phyloP scores from a whole-genome alignment of 192 early-diverging fungal species.

The Coemansia sp. region DNA sequence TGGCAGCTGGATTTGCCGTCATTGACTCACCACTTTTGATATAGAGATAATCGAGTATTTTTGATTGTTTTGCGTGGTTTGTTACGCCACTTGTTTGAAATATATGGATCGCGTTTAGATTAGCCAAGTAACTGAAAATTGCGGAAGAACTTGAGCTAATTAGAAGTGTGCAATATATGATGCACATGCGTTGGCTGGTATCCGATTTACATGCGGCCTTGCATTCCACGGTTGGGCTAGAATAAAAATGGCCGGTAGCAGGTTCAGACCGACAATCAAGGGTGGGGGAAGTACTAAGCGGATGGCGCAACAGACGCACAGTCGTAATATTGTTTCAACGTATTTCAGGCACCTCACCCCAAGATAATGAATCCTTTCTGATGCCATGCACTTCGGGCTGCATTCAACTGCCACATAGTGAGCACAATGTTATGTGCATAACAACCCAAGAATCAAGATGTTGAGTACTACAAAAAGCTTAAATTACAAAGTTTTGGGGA shows the following conservation, averaged over 20 bases:
- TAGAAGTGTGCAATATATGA: not conserved
- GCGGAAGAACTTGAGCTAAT: not conserved
- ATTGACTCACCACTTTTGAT: conserved; percentile 82
- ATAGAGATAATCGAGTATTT: conserved; percentile 15
- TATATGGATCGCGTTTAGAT: not conserved
- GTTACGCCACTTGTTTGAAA: not conserved
- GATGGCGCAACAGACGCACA: not conserved
- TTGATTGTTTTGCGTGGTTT: not conserved
- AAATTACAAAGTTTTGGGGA: not conserved
- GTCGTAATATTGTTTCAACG: not conserved
- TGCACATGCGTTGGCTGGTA: not conserved
- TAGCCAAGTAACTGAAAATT: not conserved
- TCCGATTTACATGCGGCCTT: not conserved
- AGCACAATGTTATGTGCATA: not conserved
- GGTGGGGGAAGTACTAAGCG: not conserved
- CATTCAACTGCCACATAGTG: not conserved
- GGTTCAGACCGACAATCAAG: not conserved
- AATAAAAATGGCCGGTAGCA: not conserved
- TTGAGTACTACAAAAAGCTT: not conserved
- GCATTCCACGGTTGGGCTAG: not conserved
- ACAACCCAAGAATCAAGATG: not conserved
- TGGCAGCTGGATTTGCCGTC: conserved; percentile 93
- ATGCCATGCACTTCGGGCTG: not conserved
- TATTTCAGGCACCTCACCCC: not conserved
- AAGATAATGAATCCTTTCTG: not conserved